Evolutionary conservation across 768 basidiomycete genomes (phyloP).

Genomic region (Tephrocybe sp.): DNA sequence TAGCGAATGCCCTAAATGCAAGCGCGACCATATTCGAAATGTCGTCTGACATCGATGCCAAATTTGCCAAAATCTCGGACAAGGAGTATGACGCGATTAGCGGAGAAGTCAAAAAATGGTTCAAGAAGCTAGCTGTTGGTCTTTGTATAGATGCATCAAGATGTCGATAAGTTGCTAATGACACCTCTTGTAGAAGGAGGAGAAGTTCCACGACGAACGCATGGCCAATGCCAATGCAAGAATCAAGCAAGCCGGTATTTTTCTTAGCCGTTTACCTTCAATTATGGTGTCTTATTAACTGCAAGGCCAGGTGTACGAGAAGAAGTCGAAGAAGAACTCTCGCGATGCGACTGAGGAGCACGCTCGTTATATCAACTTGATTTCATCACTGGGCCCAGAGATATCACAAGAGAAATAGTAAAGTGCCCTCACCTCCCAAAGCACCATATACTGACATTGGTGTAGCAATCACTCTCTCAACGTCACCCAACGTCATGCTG

Average conservation of each 20-base stretch:
- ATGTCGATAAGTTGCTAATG: neutral
- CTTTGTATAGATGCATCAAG: neutral
- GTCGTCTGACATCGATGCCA: constrained; percentile 67
- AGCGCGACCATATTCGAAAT: constrained; percentile 69
- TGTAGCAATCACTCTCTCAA: constrained; percentile 66
- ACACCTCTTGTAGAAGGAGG: constrained; percentile 63
- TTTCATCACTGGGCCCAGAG: constrained; percentile 72
- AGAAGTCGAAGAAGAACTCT: constrained; percentile 74
- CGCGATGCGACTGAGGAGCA: constrained; percentile 73
- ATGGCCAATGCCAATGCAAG: constrained; percentile 64
- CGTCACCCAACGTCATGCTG: constrained; percentile 60
- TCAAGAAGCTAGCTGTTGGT: constrained; percentile 78
- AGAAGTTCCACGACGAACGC: constrained; percentile 73
- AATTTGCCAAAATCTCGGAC: constrained; percentile 73
- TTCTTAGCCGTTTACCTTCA: neutral
- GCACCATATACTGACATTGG: neutral
- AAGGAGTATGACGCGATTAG: constrained; percentile 70
- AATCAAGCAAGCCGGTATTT: constrained; percentile 74
- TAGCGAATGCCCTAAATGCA: constrained; percentile 68
- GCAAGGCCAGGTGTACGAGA: constrained; percentile 72
- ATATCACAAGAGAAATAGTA: constrained; percentile 82
- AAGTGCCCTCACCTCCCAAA: constrained; percentile 21
- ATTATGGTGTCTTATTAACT: constrained; percentile 4
- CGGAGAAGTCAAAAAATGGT: constrained; percentile 79
- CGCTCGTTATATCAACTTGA: constrained; percentile 71